Evolutionary conservation across 78 protist species (phyloP), one percentile per base, ranked within the genome.

Genomic region (Emiliania huxleyi): DNA sequence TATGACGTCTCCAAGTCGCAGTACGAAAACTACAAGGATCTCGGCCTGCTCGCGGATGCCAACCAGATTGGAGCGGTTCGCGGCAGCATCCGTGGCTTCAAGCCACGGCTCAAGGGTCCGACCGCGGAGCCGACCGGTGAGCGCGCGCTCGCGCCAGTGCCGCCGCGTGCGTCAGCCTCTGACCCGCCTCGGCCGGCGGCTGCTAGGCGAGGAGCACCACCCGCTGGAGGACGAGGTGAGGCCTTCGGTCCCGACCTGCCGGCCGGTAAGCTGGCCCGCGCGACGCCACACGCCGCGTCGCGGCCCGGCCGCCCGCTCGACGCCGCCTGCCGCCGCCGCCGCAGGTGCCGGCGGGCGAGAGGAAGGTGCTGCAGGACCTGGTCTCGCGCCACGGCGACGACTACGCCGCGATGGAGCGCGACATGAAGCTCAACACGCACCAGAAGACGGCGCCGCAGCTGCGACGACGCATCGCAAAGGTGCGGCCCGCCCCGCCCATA

Each of bases 371-470:
- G 29, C 25, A 0, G 18, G n/a, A 8, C 19, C 85, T 77, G 1
- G 5, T 77, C 35, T 45, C 44, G 5, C 37, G 40, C 4, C 46
- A 77, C 29, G 85, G 48, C 35, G 46, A 37, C 48, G 46, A 77
- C 85, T 77, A 77, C 46, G 15, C 85, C 37, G 85, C 85, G 26
- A 77, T 77, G 85, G 44, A 45, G 5, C 85, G 85, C 26, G 85
- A 77, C 85, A 77, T 26, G 48, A 45, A 48, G 46, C 44, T 77
- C 48, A 77, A 77, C 46, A 40, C 29, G 48, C 46, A 40, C 33
- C 85, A 77, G 46, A 45, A 77, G 46, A 77, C 85, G 3, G 85
- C 85, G 11, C 26, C 48, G 18, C 85, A 77, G 29, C 46, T 77
- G 44, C 85, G 85, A 5, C 15, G 23, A 1, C 85, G 85, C 15